Evolutionary conservation across 352 stramenopile species (phyloP).

Genomic region (Globisporangium echinulatum): DNA sequence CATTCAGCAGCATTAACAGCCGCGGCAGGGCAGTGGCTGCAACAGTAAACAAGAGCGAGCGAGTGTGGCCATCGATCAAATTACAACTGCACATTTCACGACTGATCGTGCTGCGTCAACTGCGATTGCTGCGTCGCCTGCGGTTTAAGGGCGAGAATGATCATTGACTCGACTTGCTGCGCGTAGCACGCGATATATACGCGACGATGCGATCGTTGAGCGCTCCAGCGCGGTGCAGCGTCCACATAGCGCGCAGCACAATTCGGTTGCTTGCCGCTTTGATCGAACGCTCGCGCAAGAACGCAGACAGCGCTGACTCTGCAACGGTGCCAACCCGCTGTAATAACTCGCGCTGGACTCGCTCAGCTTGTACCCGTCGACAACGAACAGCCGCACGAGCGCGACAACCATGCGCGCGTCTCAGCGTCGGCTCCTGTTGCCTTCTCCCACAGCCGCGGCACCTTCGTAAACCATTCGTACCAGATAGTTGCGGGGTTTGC

Average conservation of each 20-base stretch:
- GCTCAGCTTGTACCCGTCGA: not conserved
- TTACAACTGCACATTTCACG: too few species aligned
- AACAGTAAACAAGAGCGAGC: not conserved
- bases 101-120: too few species aligned
- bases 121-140: too few species aligned
- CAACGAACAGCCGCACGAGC: not conserved
- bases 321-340: not conserved
- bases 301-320: not conserved
- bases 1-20: not conserved
- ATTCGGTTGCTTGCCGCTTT: not conserved
- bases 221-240: too few species aligned
- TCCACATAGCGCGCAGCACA: too few species aligned
- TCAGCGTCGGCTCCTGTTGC: not conserved
- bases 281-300: not conserved
- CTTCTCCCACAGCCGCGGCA: not conserved
- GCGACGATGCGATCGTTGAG: too few species aligned
- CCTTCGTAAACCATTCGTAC: not conserved
- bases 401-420: not conserved
- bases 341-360: not conserved
- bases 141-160: too few species aligned
- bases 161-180: too few species aligned
- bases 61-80: too few species aligned
- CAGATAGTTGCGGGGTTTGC: not conserved
- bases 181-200: too few species aligned
- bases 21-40: not conserved